phyloP scores from a whole-genome alignment of 306 rosid genomes.

The Cicer pinnatifidum region DNA sequence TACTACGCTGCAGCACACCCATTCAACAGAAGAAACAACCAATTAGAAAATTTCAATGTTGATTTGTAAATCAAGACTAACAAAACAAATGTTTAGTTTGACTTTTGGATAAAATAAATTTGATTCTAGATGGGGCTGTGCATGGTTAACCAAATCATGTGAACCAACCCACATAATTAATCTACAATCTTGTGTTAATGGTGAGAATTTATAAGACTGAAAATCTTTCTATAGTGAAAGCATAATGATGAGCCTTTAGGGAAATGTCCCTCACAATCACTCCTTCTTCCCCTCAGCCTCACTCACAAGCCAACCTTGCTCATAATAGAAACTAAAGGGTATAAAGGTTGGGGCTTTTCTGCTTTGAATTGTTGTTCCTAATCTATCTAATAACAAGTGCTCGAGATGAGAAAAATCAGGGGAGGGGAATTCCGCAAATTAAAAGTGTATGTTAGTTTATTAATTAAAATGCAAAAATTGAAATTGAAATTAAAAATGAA shows the following conservation, averaged over 20 bases:
- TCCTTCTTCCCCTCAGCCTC: background rate
- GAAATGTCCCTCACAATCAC: constrained; percentile 6
- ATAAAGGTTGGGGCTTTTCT: constrained; percentile 9
- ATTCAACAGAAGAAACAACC: constrained; percentile 13
- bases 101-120: background rate
- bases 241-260: background rate
- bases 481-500: constrained; percentile 43
- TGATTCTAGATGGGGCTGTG: too few species aligned
- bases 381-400: constrained; percentile 21
- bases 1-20: constrained; percentile 44
- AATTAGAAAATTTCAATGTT: constrained; percentile 12
- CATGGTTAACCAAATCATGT: too few species aligned
- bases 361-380: constrained; percentile 15
- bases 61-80: constrained; percentile 5
- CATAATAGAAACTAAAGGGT: constrained; percentile 9
- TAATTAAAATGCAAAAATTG: constrained; percentile 5
- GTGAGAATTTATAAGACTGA: constrained; percentile 2
- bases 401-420: constrained; percentile 41
- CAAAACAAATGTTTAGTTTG: background rate
- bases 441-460: background rate
- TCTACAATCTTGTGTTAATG: background rate
- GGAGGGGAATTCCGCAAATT: background rate
- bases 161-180: too few species aligned
- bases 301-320: background rate
- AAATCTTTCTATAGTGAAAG: background rate